These are phyloP conservation scores for Tricholoma matsutake DNA, from an alignment of 768 basidiomycete genomes.

Conservation along the genomic window DNA sequence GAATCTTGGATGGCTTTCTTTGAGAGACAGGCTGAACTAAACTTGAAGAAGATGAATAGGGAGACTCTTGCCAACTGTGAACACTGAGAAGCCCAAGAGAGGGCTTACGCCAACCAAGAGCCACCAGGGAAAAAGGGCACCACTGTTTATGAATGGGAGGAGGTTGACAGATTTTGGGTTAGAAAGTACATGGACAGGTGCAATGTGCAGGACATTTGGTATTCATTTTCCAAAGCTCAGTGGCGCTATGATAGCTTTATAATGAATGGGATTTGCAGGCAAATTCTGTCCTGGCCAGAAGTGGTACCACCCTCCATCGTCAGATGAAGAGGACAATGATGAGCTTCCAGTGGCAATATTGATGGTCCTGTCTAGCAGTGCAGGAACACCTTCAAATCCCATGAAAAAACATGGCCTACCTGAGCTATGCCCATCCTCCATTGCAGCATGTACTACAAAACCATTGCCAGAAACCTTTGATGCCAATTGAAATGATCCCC, in stretches of 20 bases:
- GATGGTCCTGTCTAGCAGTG: not conserved
- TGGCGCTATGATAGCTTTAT: not conserved
- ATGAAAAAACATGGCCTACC: not conserved
- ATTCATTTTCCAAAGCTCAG: not conserved
- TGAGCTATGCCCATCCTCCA: not conserved
- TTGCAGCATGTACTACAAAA: not conserved
- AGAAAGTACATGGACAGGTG: not conserved
- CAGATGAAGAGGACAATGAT: not conserved
- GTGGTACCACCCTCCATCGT: not conserved
- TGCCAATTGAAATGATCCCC: not conserved
- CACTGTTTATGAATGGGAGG: not conserved
- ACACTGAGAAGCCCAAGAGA: not conserved
- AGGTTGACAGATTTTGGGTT: constrained; percentile 2
- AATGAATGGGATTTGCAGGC: not conserved
- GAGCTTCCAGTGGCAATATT: not conserved
- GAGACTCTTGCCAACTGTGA: not conserved
- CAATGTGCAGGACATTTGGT: not conserved
- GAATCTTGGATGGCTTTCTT: not conserved
- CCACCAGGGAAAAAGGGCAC: not conserved
- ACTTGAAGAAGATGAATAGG: not conserved
- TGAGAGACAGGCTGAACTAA: not conserved
- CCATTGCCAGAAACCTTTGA: not conserved
- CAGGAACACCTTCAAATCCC: not conserved
- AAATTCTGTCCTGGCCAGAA: not conserved
- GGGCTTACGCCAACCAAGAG: not conserved